Evolutionary conservation across 2,329 filamentous ascomycete species (phyloP).

Genomic region (Paracorniculantispora psalliotae): DNA sequence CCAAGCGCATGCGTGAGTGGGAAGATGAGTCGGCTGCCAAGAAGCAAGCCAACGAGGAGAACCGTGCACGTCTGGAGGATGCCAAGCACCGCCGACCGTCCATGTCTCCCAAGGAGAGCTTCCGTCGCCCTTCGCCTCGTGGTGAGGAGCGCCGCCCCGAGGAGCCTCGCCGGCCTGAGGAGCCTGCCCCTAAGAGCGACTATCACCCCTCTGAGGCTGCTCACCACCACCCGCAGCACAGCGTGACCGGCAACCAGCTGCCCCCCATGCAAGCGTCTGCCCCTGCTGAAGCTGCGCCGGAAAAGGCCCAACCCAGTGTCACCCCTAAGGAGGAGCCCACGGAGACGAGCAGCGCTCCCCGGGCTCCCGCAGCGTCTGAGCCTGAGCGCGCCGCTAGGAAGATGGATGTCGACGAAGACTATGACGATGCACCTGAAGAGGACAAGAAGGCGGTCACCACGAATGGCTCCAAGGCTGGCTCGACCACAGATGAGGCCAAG

Average conservation of each 20-base stretch:
- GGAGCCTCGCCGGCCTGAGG: conserved; percentile 41
- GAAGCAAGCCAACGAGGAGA: conserved; percentile 86
- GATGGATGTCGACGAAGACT: conserved; percentile 97
- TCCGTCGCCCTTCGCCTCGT: conserved; percentile 73
- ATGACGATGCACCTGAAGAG: conserved; percentile 90
- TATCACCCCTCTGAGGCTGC: conserved; percentile 93
- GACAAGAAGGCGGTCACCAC: conserved; percentile 56
- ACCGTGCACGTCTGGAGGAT: conserved; percentile 79
- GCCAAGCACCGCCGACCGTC: conserved; percentile 73
- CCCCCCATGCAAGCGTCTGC: conserved; percentile 55
- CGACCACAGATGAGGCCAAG: conserved; percentile 49
- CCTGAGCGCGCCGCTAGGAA: conserved; percentile 80
- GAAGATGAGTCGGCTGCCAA: conserved; percentile 76
- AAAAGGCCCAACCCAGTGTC: conserved; percentile 33
- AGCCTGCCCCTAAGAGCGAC: conserved; percentile 26
- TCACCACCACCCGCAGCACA: conserved; percentile 61
- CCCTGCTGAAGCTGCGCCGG: conserved; percentile 47
- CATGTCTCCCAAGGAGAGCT: conserved; percentile 64
- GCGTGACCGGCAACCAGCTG: conserved; percentile 49
- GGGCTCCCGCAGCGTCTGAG: conserved; percentile 54
- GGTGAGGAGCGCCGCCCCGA: conserved; percentile 62
- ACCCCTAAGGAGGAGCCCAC: conserved; percentile 56
- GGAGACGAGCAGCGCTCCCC: conserved; percentile 36
- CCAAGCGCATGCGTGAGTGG: conserved; percentile 89
- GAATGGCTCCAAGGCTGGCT: conserved; percentile 42